Evolutionary conservation across 495 filamentous ascomycete genomes (phyloP).

Genomic region (Penicillium nucicola): DNA sequence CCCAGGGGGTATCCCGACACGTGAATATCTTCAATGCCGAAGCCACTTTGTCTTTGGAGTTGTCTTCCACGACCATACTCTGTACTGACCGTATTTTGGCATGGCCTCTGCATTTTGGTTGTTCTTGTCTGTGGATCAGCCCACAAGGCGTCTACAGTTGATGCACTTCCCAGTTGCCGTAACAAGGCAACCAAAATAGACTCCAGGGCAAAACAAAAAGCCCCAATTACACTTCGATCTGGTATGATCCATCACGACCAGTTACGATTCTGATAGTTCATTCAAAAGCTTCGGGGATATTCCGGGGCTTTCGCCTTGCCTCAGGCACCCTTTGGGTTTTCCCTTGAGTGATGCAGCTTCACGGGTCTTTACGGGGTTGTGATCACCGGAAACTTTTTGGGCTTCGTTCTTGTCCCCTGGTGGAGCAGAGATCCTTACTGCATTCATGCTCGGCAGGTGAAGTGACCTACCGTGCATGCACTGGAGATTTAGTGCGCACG

Average conservation of each 20-base stretch:
- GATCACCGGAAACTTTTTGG: neutral
- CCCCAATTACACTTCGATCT: constrained; percentile 17
- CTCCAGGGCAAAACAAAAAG: neutral
- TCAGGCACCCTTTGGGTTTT: neutral
- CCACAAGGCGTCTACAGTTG: neutral
- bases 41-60: too few species aligned
- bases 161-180: constrained; percentile 18
- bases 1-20: constrained; percentile 15
- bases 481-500: constrained; percentile 23
- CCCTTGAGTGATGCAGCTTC: neutral
- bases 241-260: constrained; percentile 9
- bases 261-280: constrained; percentile 23
- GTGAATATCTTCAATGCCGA: constrained; percentile 7
- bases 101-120: neutral
- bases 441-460: constrained; percentile 13
- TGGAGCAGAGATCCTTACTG: constrained; percentile 5
- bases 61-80: too few species aligned
- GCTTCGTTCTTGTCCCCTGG: neutral
- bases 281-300: constrained; percentile 23
- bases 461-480: constrained; percentile 30
- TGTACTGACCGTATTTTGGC: neutral
- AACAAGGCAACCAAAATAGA: constrained; percentile 17
- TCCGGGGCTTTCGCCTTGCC: constrained; percentile 2
- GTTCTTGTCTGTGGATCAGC: constrained; percentile 2
- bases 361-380: neutral